Percentiles rank a stretch among this genome's conserved stretches.
Evolutionary conservation across 2,329 filamentous ascomycete genomes (phyloP).

Genomic region (Leptosphaerulina australis): DNA sequence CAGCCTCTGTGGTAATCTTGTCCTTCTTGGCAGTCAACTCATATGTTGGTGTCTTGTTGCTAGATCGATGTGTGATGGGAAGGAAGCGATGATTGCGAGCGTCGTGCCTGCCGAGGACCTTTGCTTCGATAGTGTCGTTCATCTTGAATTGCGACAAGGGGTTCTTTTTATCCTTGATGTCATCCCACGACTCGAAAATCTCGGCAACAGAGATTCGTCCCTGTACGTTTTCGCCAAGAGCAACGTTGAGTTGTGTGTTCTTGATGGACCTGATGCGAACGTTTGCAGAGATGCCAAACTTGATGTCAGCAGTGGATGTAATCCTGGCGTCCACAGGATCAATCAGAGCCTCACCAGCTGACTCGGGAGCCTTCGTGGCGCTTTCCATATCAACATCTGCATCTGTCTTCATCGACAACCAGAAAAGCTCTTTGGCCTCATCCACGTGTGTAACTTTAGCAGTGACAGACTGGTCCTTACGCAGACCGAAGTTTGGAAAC

Average conservation of each 20-base stretch:
- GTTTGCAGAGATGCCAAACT: constrained; percentile 73
- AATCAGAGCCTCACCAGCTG: constrained; percentile 51
- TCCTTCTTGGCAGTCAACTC: constrained; percentile 83
- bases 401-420: constrained; percentile 64
- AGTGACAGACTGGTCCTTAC: constrained; percentile 75
- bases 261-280: constrained; percentile 84
- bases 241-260: constrained; percentile 89
- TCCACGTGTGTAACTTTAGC: constrained; percentile 77
- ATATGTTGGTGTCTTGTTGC: constrained; percentile 73
- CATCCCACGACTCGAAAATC: constrained; percentile 84
- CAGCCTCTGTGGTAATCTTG: constrained; percentile 59
- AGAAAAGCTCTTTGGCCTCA: constrained; percentile 70
- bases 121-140: constrained; percentile 74
- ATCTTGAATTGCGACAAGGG: constrained; percentile 77
- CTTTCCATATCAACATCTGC: constrained; percentile 48
- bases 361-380: constrained; percentile 28
- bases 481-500: constrained; percentile 77
- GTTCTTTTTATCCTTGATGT: constrained; percentile 80
- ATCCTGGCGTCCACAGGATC: constrained; percentile 71
- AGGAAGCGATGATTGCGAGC: constrained; percentile 89
- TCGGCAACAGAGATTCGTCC: constrained; percentile 94
- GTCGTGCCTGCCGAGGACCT: constrained; percentile 86
- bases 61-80: constrained; percentile 83
- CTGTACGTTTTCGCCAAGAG: constrained; percentile 83
- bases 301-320: constrained; percentile 71